phyloP scores from a whole-genome alignment of 306 rosid genomes.

The Lupinus albus region DNA sequence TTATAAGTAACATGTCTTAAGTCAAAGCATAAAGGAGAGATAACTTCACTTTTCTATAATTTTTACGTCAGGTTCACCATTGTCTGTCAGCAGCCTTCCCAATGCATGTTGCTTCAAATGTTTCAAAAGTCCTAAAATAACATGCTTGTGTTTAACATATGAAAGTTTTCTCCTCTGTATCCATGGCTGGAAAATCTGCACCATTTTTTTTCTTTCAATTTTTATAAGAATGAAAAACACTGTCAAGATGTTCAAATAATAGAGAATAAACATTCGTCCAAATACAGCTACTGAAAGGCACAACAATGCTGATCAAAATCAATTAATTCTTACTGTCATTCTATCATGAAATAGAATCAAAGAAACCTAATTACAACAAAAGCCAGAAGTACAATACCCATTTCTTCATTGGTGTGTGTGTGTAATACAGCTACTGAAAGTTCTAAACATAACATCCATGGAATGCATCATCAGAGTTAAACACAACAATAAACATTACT shows the following conservation, averaged over 20 bases:
- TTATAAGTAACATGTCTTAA: constrained; percentile 6
- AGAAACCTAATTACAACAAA: too few relatives aligned
- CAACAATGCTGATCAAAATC: too few relatives aligned
- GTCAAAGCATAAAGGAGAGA: constrained; percentile 33
- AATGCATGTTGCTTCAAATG: constrained; percentile 61
- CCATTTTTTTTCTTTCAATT: constrained; percentile 17
- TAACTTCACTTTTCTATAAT: constrained; percentile 59
- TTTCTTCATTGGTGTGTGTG: too few relatives aligned
- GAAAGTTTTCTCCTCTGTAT: constrained; percentile 72
- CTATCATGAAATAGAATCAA: too few relatives aligned
- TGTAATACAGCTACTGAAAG: constrained; percentile 25
- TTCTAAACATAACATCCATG: not conserved
- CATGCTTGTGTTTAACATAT: constrained; percentile 72
- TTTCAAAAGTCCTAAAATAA: constrained; percentile 68
- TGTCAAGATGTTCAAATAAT: constrained; percentile 11
- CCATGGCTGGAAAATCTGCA: constrained; percentile 95
- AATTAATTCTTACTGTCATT: too few relatives aligned
- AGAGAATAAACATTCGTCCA: constrained; percentile 2
- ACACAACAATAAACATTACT: constrained; percentile 1
- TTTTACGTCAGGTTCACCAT: constrained; percentile 66
- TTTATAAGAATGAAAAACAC: constrained; percentile 2
- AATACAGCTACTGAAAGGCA: constrained; percentile 25
- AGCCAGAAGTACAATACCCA: too few relatives aligned
- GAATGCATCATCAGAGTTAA: constrained; percentile 7
- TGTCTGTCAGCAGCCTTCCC: constrained; percentile 63